phyloP scores from a whole-genome alignment of 1,139 yeast species.

The Scheffersomyces titani region DNA sequence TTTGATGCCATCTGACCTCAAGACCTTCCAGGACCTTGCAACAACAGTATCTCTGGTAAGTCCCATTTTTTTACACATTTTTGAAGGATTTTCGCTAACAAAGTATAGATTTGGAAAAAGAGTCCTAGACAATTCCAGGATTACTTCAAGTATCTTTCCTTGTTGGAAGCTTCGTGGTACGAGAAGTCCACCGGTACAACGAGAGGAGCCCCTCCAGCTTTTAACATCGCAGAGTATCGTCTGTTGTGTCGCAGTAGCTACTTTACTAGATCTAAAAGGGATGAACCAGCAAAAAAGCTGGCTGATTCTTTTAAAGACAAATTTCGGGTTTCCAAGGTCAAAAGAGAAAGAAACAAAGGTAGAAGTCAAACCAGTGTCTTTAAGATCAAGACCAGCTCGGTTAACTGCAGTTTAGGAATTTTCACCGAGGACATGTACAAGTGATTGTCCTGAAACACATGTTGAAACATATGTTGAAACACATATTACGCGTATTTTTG shows the following conservation, averaged over 20 bases:
- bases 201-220: background rate
- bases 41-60: background rate
- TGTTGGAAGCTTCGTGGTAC: conserved; percentile 19
- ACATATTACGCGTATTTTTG: background rate
- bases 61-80: conserved; percentile 1
- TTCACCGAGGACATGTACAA: background rate
- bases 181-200: background rate
- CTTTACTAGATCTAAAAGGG: background rate
- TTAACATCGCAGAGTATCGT: background rate
- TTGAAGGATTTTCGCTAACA: background rate
- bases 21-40: background rate
- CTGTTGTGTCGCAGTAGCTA: background rate
- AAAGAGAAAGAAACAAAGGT: background rate
- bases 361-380: background rate
- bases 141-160: conserved; percentile 22
- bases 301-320: background rate
- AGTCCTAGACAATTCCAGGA: conserved; percentile 13
- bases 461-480: background rate
- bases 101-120: conserved; percentile 21
- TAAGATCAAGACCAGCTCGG: background rate
- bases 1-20: conserved; percentile 3
- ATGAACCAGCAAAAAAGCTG: background rate
- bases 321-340: background rate
- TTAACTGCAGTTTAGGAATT: background rate
- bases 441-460: background rate